Percentiles rank a stretch among this genome's conserved stretches.
These are phyloP conservation scores for Juncus inflexus DNA, from an alignment of 176 grass and related monocot genomes.

Conservation along the genomic window DNA sequence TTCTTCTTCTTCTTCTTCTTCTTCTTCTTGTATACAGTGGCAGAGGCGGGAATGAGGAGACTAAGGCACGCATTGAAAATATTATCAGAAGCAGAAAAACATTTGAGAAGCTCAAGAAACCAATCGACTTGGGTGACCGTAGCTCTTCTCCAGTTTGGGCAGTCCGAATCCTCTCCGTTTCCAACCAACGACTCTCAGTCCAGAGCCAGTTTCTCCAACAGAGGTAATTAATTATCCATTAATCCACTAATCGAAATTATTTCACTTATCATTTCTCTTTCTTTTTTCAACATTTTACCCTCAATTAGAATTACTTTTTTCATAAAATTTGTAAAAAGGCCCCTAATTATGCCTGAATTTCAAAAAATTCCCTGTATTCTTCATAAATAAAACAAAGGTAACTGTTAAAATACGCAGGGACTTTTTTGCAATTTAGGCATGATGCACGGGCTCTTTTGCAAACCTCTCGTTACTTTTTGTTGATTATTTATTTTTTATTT, in stretches of 20 bases:
- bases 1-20: not conserved
- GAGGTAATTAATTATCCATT: slow-evolving; percentile 50
- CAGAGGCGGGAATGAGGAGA: slow-evolving; percentile 83
- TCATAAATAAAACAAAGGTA: too few species aligned
- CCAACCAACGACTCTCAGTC: slow-evolving; percentile 50
- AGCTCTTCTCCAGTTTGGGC: slow-evolving; percentile 94
- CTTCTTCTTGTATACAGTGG: slow-evolving; percentile 33
- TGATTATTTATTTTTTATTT: not conserved
- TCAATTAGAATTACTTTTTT: too few species aligned
- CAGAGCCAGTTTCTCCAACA: slow-evolving; percentile 54
- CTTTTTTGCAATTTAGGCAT: too few species aligned
- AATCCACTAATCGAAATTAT: too few species aligned
- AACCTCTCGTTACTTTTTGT: too few species aligned
- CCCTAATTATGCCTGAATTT: too few species aligned
- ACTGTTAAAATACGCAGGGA: too few species aligned
- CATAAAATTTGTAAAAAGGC: too few species aligned
- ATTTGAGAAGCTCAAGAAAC: slow-evolving; percentile 92
- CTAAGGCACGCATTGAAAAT: slow-evolving; percentile 87
- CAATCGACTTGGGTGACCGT: slow-evolving; percentile 97
- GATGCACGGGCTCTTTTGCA: too few species aligned
- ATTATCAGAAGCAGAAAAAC: slow-evolving; percentile 92
- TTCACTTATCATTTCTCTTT: not conserved
- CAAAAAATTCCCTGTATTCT: too few species aligned
- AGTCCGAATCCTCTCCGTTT: slow-evolving; percentile 53
- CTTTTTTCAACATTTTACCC: too few species aligned